These are phyloP conservation scores for Suhomyces tanzawaensis DNA, from an alignment of 805 yeast species.

Conservation along the genomic window DNA sequence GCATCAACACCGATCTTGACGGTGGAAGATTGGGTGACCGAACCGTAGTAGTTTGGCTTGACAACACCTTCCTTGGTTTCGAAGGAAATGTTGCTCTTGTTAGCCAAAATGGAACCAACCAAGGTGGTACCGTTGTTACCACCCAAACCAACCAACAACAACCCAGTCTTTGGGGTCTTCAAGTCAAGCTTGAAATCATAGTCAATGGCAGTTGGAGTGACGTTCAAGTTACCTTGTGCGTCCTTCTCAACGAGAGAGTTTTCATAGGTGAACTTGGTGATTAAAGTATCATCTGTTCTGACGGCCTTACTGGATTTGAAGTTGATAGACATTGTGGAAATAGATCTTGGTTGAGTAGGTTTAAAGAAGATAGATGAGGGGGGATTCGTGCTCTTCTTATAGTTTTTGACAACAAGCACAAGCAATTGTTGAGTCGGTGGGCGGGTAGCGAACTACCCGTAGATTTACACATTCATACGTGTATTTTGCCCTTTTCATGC, in stretches of 20 bases:
- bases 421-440: too few relatives aligned
- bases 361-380: background rate
- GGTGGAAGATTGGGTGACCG: slow-evolving; percentile 91
- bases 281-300: slow-evolving; percentile 49
- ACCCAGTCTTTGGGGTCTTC: slow-evolving; percentile 79
- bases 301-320: slow-evolving; percentile 55
- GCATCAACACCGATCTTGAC: slow-evolving; percentile 84
- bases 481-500: background rate
- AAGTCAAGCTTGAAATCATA: slow-evolving; percentile 86
- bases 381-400: background rate
- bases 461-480: background rate
- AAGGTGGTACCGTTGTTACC: slow-evolving; percentile 96
- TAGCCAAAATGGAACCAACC: slow-evolving; percentile 80
- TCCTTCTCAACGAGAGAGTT: slow-evolving; percentile 66
- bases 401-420: background rate
- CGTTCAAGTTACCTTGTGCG: slow-evolving; percentile 55
- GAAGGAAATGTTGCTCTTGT: slow-evolving; percentile 73
- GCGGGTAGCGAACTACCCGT: background rate
- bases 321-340: slow-evolving; percentile 38
- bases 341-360: background rate
- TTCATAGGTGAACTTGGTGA: slow-evolving; percentile 67
- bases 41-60: slow-evolving; percentile 83
- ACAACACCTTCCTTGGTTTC: slow-evolving; percentile 77
- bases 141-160: slow-evolving; percentile 90
- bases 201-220: slow-evolving; percentile 68